phyloP scores from a whole-genome alignment of 169 alveolate genomes.

The Cystoisospora suis region DNA sequence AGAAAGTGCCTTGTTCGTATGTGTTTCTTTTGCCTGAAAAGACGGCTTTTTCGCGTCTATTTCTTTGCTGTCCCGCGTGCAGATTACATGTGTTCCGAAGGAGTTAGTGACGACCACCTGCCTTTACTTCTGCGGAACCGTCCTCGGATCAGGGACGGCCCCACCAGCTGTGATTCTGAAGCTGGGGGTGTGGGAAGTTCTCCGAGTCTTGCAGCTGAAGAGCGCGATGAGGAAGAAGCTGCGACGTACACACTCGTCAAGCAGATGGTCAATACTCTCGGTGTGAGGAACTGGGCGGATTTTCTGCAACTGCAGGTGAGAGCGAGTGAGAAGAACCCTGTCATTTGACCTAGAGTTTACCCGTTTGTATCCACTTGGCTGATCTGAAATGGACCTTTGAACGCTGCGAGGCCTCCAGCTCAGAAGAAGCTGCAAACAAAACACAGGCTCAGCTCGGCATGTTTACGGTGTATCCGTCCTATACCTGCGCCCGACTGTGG shows the following conservation, averaged over 20 bases:
- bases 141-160: neutral
- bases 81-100: neutral
- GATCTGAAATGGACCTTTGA: too few relatives aligned
- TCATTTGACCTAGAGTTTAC: too few relatives aligned
- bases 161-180: neutral
- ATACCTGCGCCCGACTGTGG: too few relatives aligned
- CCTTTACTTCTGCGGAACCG: neutral
- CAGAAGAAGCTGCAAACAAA: too few relatives aligned
- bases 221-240: neutral
- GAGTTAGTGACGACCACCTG: neutral
- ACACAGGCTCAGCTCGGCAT: too few relatives aligned
- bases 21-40: too few relatives aligned
- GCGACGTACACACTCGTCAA: neutral
- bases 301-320: slow-evolving; percentile 10
- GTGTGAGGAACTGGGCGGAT: slow-evolving; percentile 14
- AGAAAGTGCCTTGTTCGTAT: too few relatives aligned
- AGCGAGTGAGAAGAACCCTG: neutral
- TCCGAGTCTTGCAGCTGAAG: neutral
- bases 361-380: too few relatives aligned
- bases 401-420: too few relatives aligned
- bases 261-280: slow-evolving; percentile 12
- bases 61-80: neutral
- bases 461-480: too few relatives aligned
- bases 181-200: too few relatives aligned
- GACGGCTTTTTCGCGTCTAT: neutral